Evolutionary conservation across 2,329 filamentous ascomycete genomes (phyloP).

Genomic region (Fusarium zealandicum): DNA sequence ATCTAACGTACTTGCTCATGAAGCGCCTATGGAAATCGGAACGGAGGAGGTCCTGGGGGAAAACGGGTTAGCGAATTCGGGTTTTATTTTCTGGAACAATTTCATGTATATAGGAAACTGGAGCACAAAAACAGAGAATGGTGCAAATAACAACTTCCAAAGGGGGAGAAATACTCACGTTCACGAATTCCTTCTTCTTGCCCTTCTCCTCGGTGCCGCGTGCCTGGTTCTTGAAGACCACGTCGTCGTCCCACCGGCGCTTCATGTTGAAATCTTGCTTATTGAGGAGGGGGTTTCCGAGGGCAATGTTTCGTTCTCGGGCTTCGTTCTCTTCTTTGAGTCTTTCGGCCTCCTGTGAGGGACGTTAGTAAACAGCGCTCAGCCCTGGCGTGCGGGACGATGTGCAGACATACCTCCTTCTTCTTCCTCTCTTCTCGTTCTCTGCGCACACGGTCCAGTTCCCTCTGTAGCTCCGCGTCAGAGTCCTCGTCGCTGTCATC

Average conservation of each 20-base stretch:
- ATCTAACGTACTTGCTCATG: slow-evolving; percentile 77
- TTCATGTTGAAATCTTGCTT: slow-evolving; percentile 90
- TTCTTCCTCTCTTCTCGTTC: slow-evolving; percentile 62
- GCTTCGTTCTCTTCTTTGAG: slow-evolving; percentile 83
- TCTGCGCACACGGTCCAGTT: slow-evolving; percentile 91
- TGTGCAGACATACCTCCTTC: slow-evolving; percentile 43
- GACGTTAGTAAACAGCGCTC: slow-evolving; percentile 9
- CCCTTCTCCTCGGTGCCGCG: slow-evolving; percentile 91
- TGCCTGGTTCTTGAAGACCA: slow-evolving; percentile 99
- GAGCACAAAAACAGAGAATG: background rate
- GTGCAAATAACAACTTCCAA: slow-evolving; percentile 3
- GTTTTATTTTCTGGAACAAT: background rate
- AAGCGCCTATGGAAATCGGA: slow-evolving; percentile 98
- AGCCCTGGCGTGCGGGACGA: background rate
- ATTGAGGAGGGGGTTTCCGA: slow-evolving; percentile 92
- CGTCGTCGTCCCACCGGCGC: slow-evolving; percentile 95
- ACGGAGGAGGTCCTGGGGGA: slow-evolving; percentile 75
- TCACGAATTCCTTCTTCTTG: slow-evolving; percentile 93
- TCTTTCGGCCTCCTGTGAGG: slow-evolving; percentile 74
- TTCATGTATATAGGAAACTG: slow-evolving; percentile 2
- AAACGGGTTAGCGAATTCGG: slow-evolving; percentile 38
- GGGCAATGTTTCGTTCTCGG: slow-evolving; percentile 85
- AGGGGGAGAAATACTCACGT: slow-evolving; percentile 63
- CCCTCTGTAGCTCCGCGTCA: slow-evolving; percentile 84
- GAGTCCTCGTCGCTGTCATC: slow-evolving; percentile 61